Conservation (phyloP, 2,329 filamentous ascomycete genomes). For the Sporothrix pseudoabietina region DNA sequence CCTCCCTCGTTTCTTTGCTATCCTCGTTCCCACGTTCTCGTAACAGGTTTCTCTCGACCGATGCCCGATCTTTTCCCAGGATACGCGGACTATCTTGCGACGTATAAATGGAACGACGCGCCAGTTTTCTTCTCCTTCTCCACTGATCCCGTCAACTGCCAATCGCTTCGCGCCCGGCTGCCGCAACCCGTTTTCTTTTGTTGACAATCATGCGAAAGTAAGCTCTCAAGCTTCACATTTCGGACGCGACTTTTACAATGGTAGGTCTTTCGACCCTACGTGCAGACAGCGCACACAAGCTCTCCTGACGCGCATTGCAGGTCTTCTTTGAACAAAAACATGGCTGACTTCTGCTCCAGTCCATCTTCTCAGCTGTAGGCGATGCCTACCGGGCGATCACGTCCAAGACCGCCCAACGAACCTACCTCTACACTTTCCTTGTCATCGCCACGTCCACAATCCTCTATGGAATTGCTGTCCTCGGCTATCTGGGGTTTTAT, state of each 20-base stretch:
- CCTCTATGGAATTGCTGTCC: conserved; percentile 52
- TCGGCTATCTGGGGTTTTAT: conserved; percentile 58
- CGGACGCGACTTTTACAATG: conserved; percentile 16
- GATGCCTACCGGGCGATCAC: conserved; percentile 46
- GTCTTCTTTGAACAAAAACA: not conserved
- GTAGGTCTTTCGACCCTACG: not conserved
- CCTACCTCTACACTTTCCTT: conserved; percentile 52
- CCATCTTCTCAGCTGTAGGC: not conserved
- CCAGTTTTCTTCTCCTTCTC: not conserved
- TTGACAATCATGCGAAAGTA: conserved; percentile 1
- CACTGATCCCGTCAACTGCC: not conserved
- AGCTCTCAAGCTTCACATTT: conserved; percentile 8
- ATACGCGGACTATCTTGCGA: not conserved
- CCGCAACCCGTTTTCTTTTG: not conserved
- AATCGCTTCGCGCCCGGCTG: not conserved
- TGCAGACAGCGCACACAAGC: not conserved
- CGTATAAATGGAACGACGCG: conserved; percentile 10
- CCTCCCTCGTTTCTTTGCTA: too few species aligned
- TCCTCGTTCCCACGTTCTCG: not conserved
- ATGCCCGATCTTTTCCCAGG: not conserved
- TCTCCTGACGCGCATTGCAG: not conserved
- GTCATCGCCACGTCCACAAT: conserved; percentile 48
- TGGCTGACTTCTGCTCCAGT: not conserved
- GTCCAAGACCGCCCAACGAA: conserved; percentile 55
- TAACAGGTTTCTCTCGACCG: not conserved